These are phyloP conservation scores for Fusarium decemcellulare DNA, from an alignment of 2,329 filamentous ascomycete genomes.

Conservation along the genomic window DNA sequence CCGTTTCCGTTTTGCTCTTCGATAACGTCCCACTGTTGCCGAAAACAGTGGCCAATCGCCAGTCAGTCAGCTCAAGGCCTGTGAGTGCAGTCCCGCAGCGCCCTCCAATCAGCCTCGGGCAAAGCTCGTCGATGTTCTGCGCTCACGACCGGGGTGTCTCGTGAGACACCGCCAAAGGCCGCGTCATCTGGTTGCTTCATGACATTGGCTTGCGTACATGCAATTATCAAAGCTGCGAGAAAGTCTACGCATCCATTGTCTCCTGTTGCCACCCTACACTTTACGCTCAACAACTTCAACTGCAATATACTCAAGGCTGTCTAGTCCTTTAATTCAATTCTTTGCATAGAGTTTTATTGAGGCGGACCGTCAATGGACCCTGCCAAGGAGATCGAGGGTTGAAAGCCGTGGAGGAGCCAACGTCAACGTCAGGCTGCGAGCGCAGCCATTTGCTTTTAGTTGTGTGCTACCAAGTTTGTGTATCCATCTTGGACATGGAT, in stretches of 20 bases:
- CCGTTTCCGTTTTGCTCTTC: slow-evolving; percentile 25
- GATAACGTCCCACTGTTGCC: slow-evolving; percentile 17
- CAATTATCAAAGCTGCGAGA: slow-evolving; percentile 30
- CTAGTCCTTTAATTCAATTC: neutral
- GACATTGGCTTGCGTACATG: slow-evolving; percentile 43
- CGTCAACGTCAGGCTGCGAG: slow-evolving; percentile 7
- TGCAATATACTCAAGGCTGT: slow-evolving; percentile 2
- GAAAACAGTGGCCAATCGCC: slow-evolving; percentile 25
- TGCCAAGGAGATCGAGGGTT: slow-evolving; percentile 20
- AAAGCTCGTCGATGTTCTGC: slow-evolving; percentile 24
- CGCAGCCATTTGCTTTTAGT: slow-evolving; percentile 17
- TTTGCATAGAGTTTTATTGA: slow-evolving; percentile 1
- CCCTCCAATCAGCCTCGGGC: slow-evolving; percentile 33
- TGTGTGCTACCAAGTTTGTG: neutral
- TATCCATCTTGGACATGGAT: too few relatives aligned
- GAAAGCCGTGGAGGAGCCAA: slow-evolving; percentile 22
- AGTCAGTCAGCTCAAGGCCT: neutral
- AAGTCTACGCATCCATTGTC: slow-evolving; percentile 12
- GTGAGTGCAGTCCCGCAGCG: slow-evolving; percentile 9
- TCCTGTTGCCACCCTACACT: slow-evolving; percentile 34
- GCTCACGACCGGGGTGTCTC: slow-evolving; percentile 41
- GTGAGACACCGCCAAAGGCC: slow-evolving; percentile 43
- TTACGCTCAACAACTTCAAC: slow-evolving; percentile 9
- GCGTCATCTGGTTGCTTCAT: slow-evolving; percentile 46
- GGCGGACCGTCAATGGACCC: slow-evolving; percentile 1